Evolutionary conservation across 768 basidiomycete species (phyloP).

Genomic region (Basidioascus undulatus): DNA sequence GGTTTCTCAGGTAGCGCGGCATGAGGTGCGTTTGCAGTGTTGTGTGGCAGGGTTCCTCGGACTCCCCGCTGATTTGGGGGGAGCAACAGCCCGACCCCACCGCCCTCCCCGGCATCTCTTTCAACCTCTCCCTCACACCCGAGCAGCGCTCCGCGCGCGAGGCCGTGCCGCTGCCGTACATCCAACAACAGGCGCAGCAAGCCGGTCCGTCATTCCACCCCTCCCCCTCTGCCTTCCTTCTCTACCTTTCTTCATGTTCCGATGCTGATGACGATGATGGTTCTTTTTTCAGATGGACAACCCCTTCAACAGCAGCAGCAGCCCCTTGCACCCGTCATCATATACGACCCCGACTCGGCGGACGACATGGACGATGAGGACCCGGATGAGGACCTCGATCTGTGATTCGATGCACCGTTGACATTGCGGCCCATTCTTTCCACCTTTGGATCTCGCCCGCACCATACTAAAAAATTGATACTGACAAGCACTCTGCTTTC

Average conservation of each 20-base stretch:
- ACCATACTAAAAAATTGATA: too few relatives aligned
- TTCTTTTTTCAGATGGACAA: neutral
- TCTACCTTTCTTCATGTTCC: neutral
- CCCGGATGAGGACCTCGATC: constrained; percentile 81
- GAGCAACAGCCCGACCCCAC: constrained; percentile 30
- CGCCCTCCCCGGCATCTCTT: constrained; percentile 43
- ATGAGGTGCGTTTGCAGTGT: neutral
- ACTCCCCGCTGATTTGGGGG: neutral
- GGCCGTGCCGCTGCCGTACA: constrained; percentile 74
- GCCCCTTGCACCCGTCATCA: constrained; percentile 21
- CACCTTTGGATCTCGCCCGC: too few relatives aligned
- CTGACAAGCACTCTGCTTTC: too few relatives aligned
- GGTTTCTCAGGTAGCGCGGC: neutral
- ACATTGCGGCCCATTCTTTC: too few relatives aligned
- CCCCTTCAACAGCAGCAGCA: constrained; percentile 17
- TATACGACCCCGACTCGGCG: constrained; percentile 76
- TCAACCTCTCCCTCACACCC: constrained; percentile 61
- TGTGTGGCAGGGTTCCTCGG: neutral
- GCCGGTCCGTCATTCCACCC: constrained; percentile 1
- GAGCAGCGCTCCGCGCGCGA: constrained; percentile 56
- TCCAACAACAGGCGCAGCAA: constrained; percentile 61
- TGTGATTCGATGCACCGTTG: constrained; percentile 26
- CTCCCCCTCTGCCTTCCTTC: too few relatives aligned
- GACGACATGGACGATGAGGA: constrained; percentile 86
- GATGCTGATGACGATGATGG: neutral